Base-by-base conservation (phyloP, 768 basidiomycete genomes). In the Guyanaporus albipodus region DNA sequence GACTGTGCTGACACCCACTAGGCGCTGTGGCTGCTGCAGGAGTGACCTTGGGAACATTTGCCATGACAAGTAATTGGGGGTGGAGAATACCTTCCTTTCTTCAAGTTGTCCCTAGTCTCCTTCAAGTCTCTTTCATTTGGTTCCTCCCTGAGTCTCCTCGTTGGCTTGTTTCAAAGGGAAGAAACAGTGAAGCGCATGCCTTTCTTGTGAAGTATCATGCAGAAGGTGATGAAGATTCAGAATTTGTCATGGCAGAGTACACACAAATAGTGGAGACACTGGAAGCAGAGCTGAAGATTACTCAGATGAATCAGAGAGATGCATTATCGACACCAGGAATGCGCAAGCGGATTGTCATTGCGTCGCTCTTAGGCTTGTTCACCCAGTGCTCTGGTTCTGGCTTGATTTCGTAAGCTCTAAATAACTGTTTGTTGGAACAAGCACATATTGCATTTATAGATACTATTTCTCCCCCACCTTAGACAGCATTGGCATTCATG, bases 131-230 rank as follows among this genome's bases (percentile, higher is more conserved):
- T 69, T 83, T 82, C 61, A 67, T 82, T 41, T 74, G 63, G 56
- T 76, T 79, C 59, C 66, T 82, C 19, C 80, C 80, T 7, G 81
- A 84, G 55, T 80, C 78, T 5, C 81, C 81, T 10, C 73, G 78
- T 38, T 83, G 80, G 80, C 70, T 83, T 3, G 68, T 82, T 32
- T 74, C 78, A 3, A 75, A 74, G 38, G 80, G 80, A 21, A 73
- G 79, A 15, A 62, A 61, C 1, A 67, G 69, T 1, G 76, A 80
- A 48, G 79, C 78, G 0, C 61, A 64, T 45, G 66, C 59, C 1
- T 70, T 78, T 32, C 67, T 82, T 22, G 72, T 65, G 17, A 79
- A 76, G 48, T 82, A 81, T 42, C 81, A 83, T 50, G 81, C 76
- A 1, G 80, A n/a, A n/a, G n/a, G n/a, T n/a, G n/a, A n/a, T n/a